Evolutionary conservation across 2,329 filamentous ascomycete genomes (phyloP).

Genomic region (Periconia digitata): DNA sequence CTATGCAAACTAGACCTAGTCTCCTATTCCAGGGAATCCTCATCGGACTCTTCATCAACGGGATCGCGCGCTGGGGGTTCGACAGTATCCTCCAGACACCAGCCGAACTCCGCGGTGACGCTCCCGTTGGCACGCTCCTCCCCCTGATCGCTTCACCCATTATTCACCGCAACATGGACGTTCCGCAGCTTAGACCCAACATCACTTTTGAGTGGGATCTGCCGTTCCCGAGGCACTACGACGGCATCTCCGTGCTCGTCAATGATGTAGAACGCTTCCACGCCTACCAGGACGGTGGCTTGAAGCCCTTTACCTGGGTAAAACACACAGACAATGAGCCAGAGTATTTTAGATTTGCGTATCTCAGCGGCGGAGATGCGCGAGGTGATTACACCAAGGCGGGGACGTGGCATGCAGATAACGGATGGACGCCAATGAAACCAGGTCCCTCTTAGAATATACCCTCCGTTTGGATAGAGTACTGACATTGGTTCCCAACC

Average conservation of each 20-base stretch:
- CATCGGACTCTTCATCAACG: constrained; percentile 90
- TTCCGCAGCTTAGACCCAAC: constrained; percentile 48
- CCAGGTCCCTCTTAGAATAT: constrained; percentile 52
- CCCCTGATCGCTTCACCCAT: constrained; percentile 48
- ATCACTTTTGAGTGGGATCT: constrained; percentile 65
- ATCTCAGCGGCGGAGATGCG: constrained; percentile 66
- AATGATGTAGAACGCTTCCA: constrained; percentile 83
- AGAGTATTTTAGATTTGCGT: constrained; percentile 79
- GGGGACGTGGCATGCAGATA: constrained; percentile 66
- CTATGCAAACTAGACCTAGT: constrained; percentile 81
- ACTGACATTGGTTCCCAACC: too few species aligned
- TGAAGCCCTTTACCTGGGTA: constrained; percentile 60
- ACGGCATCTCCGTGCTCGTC: constrained; percentile 77
- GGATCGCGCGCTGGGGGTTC: constrained; percentile 92
- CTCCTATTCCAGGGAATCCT: constrained; percentile 88
- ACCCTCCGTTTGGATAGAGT: neutral
- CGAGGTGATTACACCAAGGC: constrained; percentile 75
- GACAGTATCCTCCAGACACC: constrained; percentile 85
- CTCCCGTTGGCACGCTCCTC: constrained; percentile 59
- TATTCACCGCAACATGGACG: constrained; percentile 48
- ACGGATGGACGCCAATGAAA: constrained; percentile 67
- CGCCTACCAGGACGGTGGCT: constrained; percentile 64
- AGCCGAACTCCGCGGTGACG: constrained; percentile 62
- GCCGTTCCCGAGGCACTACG: constrained; percentile 56
- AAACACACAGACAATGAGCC: constrained; percentile 49